These are phyloP conservation scores for Pythium angustatum DNA, from an alignment of 352 stramenopile species.

Conservation along the genomic window DNA sequence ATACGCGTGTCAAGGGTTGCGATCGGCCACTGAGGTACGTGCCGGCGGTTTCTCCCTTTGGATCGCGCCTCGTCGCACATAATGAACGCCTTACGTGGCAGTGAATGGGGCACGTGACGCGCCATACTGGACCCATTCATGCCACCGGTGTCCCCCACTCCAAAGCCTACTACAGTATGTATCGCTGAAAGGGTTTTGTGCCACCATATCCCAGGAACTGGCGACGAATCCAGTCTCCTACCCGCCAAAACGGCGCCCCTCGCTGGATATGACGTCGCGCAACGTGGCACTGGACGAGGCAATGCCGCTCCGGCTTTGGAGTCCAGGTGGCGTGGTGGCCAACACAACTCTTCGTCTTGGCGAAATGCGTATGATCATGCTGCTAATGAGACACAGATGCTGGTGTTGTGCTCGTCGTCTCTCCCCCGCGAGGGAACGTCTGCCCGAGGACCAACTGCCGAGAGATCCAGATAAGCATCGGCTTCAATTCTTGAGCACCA, in stretches of 20 bases:
- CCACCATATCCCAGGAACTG: too few relatives aligned
- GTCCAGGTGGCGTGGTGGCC: not conserved
- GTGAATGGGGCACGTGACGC: not conserved
- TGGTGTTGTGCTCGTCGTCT: not conserved
- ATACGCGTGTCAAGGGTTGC: too few relatives aligned
- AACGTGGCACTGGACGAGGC: not conserved
- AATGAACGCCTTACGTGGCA: not conserved
- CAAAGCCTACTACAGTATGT: not conserved
- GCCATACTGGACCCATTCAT: too few relatives aligned
- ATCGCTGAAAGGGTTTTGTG: too few relatives aligned
- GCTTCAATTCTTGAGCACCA: not conserved
- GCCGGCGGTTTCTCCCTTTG: not conserved
- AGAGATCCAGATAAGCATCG: not conserved
- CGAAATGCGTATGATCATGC: too few relatives aligned
- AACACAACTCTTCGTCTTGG: too few relatives aligned
- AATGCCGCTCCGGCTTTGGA: not conserved
- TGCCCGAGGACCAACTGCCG: constrained; percentile 2
- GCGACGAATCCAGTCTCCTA: not conserved
- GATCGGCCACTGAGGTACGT: not conserved
- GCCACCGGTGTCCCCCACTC: not conserved
- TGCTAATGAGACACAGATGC: not conserved
- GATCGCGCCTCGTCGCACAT: constrained; percentile 4
- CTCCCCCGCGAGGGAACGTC: not conserved
- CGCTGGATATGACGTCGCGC: not conserved
- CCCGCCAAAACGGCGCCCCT: not conserved